A percentile compares a stretch with the other conserved stretches of the same genome.
phyloP scores from a whole-genome alignment of 176 grass and related monocot genomes.

The Zea luxurians region DNA sequence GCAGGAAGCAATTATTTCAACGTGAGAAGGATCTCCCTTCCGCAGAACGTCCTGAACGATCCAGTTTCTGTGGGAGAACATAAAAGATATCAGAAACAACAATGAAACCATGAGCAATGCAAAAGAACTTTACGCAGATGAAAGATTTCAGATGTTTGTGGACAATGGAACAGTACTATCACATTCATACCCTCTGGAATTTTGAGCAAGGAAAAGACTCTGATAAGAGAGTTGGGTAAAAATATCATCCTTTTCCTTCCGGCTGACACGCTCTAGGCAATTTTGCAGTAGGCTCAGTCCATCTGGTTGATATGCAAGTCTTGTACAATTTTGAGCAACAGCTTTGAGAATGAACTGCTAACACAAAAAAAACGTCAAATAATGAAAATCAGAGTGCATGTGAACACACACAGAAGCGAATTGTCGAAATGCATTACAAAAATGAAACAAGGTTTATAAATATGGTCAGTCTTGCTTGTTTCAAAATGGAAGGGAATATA shows the following conservation, averaged over 20 bases:
- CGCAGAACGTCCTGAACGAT: slow-evolving; percentile 54
- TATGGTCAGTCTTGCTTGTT: not conserved
- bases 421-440: not conserved
- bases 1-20: slow-evolving; percentile 27
- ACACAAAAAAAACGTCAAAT: slow-evolving; percentile 3
- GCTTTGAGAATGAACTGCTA: slow-evolving; percentile 50
- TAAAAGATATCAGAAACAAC: not conserved
- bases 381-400: not conserved
- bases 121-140: not conserved
- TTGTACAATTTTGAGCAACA: slow-evolving; percentile 29
- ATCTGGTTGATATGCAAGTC: slow-evolving; percentile 39
- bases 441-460: not conserved
- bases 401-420: not conserved
- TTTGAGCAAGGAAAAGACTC: slow-evolving; percentile 37
- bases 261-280: slow-evolving; percentile 12
- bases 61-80: slow-evolving; percentile 46
- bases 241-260: slow-evolving; percentile 14
- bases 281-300: slow-evolving; percentile 42
- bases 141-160: not conserved
- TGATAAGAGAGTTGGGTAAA: not conserved
- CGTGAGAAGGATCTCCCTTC: not conserved
- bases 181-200: slow-evolving; percentile 51
- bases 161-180: not conserved
- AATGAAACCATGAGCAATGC: not conserved
- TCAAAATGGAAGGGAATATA: not conserved